These are phyloP conservation scores for Lobosporangium transversale DNA, from an alignment of 192 early-diverging fungal species.

Conservation along the genomic window DNA sequence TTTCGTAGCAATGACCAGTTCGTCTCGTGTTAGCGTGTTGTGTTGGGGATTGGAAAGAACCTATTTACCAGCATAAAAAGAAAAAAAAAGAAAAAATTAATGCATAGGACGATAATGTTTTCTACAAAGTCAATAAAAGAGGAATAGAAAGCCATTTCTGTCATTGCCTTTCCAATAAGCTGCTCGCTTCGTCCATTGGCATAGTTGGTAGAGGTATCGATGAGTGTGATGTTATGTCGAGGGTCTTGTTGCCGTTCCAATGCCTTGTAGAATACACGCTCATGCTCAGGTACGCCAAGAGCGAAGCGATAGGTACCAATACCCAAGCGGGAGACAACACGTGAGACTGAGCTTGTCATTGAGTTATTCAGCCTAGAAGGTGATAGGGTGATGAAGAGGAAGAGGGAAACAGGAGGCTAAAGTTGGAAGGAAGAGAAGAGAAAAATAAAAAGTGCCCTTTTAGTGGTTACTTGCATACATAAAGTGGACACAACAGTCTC, in stretches of 20 bases:
- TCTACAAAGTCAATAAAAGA: not conserved
- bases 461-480: too few species aligned
- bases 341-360: conserved; percentile 66
- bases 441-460: too few species aligned
- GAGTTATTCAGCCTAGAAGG: too few species aligned
- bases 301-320: conserved; percentile 46
- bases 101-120: not conserved
- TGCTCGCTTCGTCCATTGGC: conserved; percentile 41
- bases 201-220: conserved; percentile 54
- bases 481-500: too few species aligned
- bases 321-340: conserved; percentile 65
- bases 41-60: conserved; percentile 30
- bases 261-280: conserved; percentile 41
- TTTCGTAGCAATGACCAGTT: conserved; percentile 45
- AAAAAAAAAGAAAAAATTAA: too few species aligned
- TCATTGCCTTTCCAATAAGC: conserved; percentile 47
- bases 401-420: too few species aligned
- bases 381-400: too few species aligned
- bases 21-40: conserved; percentile 32
- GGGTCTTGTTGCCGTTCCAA: conserved; percentile 41
- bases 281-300: conserved; percentile 28
- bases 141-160: not conserved
- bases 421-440: too few species aligned
- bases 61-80: too few species aligned
- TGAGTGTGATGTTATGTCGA: conserved; percentile 42